Base-by-base conservation (phyloP, 2,329 filamentous ascomycete genomes). In the Neofusicoccum cordaticola region DNA sequence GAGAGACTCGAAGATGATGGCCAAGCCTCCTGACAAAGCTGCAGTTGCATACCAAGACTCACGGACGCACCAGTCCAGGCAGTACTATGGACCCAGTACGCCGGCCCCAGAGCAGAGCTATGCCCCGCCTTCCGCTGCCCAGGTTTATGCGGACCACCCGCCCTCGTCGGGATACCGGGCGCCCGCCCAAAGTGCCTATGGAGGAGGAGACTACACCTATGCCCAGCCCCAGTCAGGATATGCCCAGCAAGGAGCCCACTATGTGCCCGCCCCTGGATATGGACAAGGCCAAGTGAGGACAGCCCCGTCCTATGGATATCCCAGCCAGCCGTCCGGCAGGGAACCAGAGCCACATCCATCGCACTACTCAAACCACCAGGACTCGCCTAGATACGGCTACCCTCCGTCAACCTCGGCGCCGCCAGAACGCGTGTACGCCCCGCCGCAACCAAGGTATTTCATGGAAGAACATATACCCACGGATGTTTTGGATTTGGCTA, bases 21-120 rank as follows among this genome's bases (percentile, higher is more conserved):
- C 77, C 70, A 77, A 74, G 78, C 74, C 73, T 73, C 79, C 74
- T 82, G 77, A 80, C 78, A 74, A 72, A 72, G 73, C 70, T 77
- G 71, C 75, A 81, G 78, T 75, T 69, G 70, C 74, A 71, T 77
- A 80, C 70, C 72, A 78, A 73, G 75, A 80, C 67, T 79, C 79
- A 63, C 72, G 73, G 69, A 76, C 78, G 69, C 77, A 79, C 71
- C 74, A 74, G 69, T 75, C 78, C 67, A 73, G 78, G 69, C 77
- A 80, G 69, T 72, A 79, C 67, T 77, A 73, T 69, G 76, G 77
- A 67, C 77, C 77, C 5, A 69, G 57, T 48, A 51, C 64, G 11
- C 58, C 65, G 2, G 47, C 65, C 3, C 60, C 65, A 22, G 50
- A 64, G 70, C 70, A 66, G 57, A 67, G 53, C 65, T 61, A 64